Percentiles rank a stretch among this genome's conserved stretches.
Evolutionary conservation across 73 alveolate species (phyloP).

Genomic region (Blepharisma stoltei): DNA sequence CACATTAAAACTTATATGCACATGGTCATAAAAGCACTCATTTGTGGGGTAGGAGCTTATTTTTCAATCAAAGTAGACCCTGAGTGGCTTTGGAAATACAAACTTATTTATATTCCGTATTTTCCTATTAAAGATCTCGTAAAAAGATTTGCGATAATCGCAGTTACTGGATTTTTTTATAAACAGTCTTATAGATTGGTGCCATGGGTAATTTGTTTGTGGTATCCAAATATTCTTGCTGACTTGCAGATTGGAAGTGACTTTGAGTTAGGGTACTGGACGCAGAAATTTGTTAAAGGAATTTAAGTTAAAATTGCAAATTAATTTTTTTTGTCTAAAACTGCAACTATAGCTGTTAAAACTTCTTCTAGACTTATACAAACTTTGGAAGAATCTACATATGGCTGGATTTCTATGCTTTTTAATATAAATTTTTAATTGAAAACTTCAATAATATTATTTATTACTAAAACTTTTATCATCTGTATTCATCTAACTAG

Average conservation of each 20-base stretch:
- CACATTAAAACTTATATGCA: neutral
- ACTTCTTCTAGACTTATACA: no score
- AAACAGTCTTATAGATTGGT: neutral
- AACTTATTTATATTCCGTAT: neutral
- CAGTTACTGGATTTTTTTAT: neutral
- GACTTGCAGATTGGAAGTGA: slow-evolving; percentile 21
- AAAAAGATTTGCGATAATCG: neutral
- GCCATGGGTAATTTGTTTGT: neutral
- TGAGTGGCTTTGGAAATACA: neutral
- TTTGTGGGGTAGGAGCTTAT: neutral
- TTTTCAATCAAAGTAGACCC: neutral
- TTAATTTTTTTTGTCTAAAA: no score
- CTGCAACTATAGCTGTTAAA: no score
- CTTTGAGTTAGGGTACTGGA: slow-evolving; percentile 19
- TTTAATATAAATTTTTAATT: no score
- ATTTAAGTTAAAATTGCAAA: neutral
- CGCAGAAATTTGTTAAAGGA: neutral
- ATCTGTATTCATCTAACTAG: no score
- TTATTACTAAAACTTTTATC: no score
- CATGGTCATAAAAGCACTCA: neutral
- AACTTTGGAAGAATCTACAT: no score
- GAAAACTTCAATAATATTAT: no score
- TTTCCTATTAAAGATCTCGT: neutral
- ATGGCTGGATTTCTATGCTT: no score
- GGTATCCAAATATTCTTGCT: neutral